Percentiles rank a stretch among this genome's conserved stretches.
phyloP scores from a whole-genome alignment of 2,329 filamentous ascomycete genomes.

The Pleochaeta shiraiana region DNA sequence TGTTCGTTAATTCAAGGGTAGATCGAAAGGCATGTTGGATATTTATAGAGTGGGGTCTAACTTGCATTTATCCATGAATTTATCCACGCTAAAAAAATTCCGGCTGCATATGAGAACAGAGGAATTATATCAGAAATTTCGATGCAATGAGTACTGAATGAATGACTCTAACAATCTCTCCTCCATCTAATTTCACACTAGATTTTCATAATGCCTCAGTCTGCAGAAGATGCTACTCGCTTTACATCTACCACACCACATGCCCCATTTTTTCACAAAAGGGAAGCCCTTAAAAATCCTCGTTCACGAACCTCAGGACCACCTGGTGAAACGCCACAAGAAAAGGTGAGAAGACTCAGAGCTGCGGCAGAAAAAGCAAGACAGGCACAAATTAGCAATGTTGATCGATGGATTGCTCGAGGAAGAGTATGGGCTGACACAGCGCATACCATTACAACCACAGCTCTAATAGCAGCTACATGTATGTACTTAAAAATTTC shows the following conservation, averaged over 20 bases:
- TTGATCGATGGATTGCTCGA: slow-evolving; percentile 16
- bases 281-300: slow-evolving; percentile 23
- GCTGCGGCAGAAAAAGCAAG: slow-evolving; percentile 18
- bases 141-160: too few relatives aligned
- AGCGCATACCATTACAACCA: slow-evolving; percentile 18
- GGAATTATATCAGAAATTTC: too few relatives aligned
- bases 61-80: too few relatives aligned
- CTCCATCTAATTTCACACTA: neutral
- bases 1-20: too few relatives aligned
- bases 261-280: slow-evolving; percentile 28
- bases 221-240: slow-evolving; percentile 58
- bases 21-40: too few relatives aligned
- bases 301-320: slow-evolving; percentile 18
- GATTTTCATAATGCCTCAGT: slow-evolving; percentile 30
- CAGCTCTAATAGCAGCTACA: slow-evolving; percentile 18
- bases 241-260: slow-evolving; percentile 52
- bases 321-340: slow-evolving; percentile 18
- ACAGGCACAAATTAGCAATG: slow-evolving; percentile 15
- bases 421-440: slow-evolving; percentile 20
- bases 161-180: too few relatives aligned
- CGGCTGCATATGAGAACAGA: too few relatives aligned
- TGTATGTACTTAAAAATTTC: slow-evolving; percentile 10
- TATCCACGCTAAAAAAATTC: too few relatives aligned
- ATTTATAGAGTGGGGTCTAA: too few relatives aligned
- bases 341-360: slow-evolving; percentile 19